Base-by-base conservation (phyloP, 306 rosid species). In the Acacia melanoxylon region DNA sequence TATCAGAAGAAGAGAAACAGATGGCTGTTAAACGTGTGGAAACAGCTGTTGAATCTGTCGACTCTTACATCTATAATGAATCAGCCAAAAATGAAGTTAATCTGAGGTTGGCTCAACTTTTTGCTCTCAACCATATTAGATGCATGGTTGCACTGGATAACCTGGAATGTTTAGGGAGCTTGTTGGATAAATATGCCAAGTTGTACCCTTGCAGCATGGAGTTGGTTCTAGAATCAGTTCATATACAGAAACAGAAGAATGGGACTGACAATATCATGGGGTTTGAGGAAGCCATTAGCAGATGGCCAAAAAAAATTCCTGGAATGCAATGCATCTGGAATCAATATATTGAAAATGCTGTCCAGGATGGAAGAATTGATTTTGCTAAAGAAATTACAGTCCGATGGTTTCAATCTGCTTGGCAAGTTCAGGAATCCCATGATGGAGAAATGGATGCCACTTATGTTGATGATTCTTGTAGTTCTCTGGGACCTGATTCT, bases 261-360 rank as follows among this genome's bases (percentile, higher is more conserved):
- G 86, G 67, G 80, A 88, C 62, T 78, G 82, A 46, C 49, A 81
- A 75, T 78, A 85, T 86, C 79, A 52, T 56, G 75, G 98, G 91
- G 25, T 93, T 95, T 76, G 96, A 95, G 91, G 92, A 91, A 65
- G 91, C 88, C 62, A 87, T 93, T 70, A 76, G 52, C 68, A 84
- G 83, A 83, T 93, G 99, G 99, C 94, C 94, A 25, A 92, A 89
- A 76, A 87, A 87, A 80, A 87, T 85, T 78, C 98, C 98, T 46
- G 99, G 99, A 45, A 74, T 95, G 76, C 94, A 93, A 4, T 89
- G 95, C 86, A 87, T 95, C 78, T 95, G 99, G 99, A 90, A 95
- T 83, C 98, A 95, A 78, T 95, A 92, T 58, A 88, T 89, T 77
- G 94, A 90, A 81, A 85, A 81, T 81, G 90, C 89, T 27, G 82